A percentile compares a stretch with the other conserved stretches of the same genome.
These are phyloP conservation scores for Pleurostoma richardsiae DNA, from an alignment of 2,329 filamentous ascomycete genomes.

Conservation along the genomic window DNA sequence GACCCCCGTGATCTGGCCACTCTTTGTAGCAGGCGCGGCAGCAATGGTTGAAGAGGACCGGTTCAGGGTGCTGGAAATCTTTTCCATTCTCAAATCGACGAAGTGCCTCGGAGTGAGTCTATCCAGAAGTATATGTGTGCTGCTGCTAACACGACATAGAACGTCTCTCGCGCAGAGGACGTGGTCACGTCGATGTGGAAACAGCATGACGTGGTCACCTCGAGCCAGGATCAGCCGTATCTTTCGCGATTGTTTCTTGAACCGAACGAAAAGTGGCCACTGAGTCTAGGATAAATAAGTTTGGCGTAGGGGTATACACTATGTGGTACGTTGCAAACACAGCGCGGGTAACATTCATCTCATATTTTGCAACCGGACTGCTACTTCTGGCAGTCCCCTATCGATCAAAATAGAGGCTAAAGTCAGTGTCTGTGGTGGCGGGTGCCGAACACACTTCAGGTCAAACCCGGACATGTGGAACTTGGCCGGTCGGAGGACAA, in stretches of 20 bases:
- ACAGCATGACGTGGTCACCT: neutral
- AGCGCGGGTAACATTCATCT: too few relatives aligned
- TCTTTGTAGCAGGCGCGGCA: neutral
- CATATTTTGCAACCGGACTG: too few relatives aligned
- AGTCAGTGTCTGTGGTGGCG: too few relatives aligned
- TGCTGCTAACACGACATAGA: neutral
- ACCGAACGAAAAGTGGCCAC: neutral
- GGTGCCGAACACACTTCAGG: too few relatives aligned
- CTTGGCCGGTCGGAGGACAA: too few relatives aligned
- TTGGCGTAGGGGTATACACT: too few relatives aligned
- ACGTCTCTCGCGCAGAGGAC: neutral
- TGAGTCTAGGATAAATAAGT: neutral
- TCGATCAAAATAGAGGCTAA: too few relatives aligned
- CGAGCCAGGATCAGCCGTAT: neutral
- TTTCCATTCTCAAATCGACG: neutral
- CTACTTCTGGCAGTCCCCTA: too few relatives aligned
- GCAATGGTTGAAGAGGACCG: neutral
- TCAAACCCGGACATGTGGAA: too few relatives aligned
- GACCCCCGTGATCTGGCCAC: neutral
- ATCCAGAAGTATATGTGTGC: neutral
- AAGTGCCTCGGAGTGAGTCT: neutral
- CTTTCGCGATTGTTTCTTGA: neutral
- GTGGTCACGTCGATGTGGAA: neutral
- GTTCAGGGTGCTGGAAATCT: neutral
- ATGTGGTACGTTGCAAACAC: too few relatives aligned